Conservation (phyloP, 2,329 filamentous ascomycete species). For the Neonectria ditissima region DNA sequence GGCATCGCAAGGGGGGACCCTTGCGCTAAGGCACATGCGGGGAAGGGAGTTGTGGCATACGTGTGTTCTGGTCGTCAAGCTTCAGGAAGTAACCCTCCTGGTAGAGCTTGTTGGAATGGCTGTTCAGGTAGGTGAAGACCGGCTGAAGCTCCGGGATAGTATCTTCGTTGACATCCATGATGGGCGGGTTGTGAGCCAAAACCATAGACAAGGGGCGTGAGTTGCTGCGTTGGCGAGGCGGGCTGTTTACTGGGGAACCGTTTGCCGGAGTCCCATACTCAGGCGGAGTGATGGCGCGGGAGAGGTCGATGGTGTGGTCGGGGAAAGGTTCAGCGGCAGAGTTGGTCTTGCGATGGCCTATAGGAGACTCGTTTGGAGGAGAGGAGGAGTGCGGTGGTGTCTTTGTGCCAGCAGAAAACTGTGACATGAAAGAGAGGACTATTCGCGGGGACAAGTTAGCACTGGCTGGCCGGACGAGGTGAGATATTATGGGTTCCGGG, state of each 20-base stretch:
- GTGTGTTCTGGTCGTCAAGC: conserved; percentile 91
- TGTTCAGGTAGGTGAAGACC: conserved; percentile 94
- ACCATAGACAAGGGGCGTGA: conserved; percentile 88
- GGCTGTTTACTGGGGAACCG: conserved; percentile 57
- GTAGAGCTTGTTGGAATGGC: conserved; percentile 95
- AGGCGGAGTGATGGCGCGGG: conserved; percentile 55
- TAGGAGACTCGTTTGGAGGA: conserved; percentile 53
- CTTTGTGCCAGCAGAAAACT: conserved; percentile 70
- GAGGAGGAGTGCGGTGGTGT: conserved; percentile 60
- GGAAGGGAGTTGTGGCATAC: conserved; percentile 63
- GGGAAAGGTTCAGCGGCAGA: conserved; percentile 50
- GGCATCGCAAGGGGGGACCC: conserved; percentile 19
- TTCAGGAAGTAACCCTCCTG: conserved; percentile 99
- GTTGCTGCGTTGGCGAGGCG: conserved; percentile 59
- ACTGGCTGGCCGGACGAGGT: conserved; percentile 37
- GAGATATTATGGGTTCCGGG: conserved; percentile 42
- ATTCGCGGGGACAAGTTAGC: conserved; percentile 43
- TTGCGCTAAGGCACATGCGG: conserved; percentile 29
- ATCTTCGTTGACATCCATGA: conserved; percentile 87
- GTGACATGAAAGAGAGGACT: conserved; percentile 93
- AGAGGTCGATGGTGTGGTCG: conserved; percentile 52
- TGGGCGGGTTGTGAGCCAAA: conserved; percentile 84
- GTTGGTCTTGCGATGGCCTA: conserved; percentile 47
- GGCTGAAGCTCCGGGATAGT: conserved; percentile 93
- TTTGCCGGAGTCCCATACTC: conserved; percentile 59